Percentiles rank a stretch among this genome's conserved stretches.
Evolutionary conservation across 352 stramenopile species (phyloP).

Genomic region (Globisporangium perplexum): DNA sequence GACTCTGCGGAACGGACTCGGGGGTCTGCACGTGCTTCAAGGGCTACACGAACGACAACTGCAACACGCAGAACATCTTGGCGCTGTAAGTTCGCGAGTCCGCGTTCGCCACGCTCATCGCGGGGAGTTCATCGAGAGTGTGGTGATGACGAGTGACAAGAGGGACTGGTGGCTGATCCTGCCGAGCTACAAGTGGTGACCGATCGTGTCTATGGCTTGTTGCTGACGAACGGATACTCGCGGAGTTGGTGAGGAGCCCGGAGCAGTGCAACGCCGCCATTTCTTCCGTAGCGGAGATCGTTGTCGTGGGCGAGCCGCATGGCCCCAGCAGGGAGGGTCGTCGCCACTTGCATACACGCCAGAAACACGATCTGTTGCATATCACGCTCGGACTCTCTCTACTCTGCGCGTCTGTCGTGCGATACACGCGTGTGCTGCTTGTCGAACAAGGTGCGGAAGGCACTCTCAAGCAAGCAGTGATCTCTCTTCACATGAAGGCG

Average conservation of each 20-base stretch:
- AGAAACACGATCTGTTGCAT: neutral
- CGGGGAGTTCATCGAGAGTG: neutral
- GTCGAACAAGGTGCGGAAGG: neutral
- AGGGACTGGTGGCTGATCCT: neutral
- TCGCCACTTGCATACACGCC: neutral
- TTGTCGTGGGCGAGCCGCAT: too few relatives aligned
- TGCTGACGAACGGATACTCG: too few relatives aligned
- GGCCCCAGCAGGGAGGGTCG: too few relatives aligned
- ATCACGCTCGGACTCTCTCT: too few relatives aligned
- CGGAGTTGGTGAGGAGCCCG: too few relatives aligned
- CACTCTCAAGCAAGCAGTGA: neutral
- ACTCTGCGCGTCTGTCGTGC: neutral
- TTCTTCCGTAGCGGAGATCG: too few relatives aligned
- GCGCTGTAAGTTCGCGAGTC: slow-evolving; percentile 34
- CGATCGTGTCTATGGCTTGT: too few relatives aligned
- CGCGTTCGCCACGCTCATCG: neutral
- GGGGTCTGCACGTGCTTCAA: slow-evolving; percentile 86
- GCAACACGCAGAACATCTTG: slow-evolving; percentile 78
- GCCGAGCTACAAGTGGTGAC: too few relatives aligned
- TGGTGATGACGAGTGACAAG: neutral
- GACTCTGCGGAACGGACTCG: slow-evolving; percentile 54
- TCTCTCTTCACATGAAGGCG: slow-evolving; percentile 10
- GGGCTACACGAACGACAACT: slow-evolving; percentile 87
- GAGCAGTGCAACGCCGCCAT: too few relatives aligned
- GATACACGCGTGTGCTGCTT: too few relatives aligned